Evolutionary conservation across 352 stramenopile species (phyloP), one percentile per base, ranked within the genome.

Genomic region (Pythium sukuiense): DNA sequence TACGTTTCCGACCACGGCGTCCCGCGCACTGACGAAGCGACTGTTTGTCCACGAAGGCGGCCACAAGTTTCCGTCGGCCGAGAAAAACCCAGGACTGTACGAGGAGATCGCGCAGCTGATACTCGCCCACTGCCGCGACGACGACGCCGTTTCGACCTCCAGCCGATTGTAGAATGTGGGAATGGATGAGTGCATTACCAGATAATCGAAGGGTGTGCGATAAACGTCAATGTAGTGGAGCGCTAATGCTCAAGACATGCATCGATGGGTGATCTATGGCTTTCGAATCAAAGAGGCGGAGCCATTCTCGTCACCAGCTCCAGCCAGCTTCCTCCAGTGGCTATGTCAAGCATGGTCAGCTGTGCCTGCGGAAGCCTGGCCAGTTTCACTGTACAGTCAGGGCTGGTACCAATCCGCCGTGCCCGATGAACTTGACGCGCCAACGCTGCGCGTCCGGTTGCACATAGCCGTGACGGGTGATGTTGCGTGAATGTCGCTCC

Each of bases 11-110:
- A 60, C 60, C 11, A 62, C 53, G 14, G 58, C 20, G 20, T 65
- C 60, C 1, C 46, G 41, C 30, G 56, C 49, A 0, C 14, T 61
- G 11, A 48, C 33, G 37, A 67, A 64, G 33, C 52, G 68, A 3
- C 30, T 76, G 18, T 70, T 73, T 33, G 24, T 71, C 54, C 72
- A 78, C 46, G 60, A 57, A 6, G 68, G 69, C 27, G 72, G 68
- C 30, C 72, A 78, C 63, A 71, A 72, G 41, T 78, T 78, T 48
- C 72, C 72, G n/a, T 56, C 63, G 0, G 66, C 32, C 1, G 46
- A 50, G 12, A 63, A 69, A 41, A 57, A 68, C 55, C 62, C 59
- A 30, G 59, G 59, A 13, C 56, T 78, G 43, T 78, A 78, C 53
- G 68, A 70, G 46, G 63, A 78, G 24, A 67, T 78, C 33, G 72